Conservation (phyloP, 352 stramenopile species). For the Globisporangium cystogenes region DNA sequence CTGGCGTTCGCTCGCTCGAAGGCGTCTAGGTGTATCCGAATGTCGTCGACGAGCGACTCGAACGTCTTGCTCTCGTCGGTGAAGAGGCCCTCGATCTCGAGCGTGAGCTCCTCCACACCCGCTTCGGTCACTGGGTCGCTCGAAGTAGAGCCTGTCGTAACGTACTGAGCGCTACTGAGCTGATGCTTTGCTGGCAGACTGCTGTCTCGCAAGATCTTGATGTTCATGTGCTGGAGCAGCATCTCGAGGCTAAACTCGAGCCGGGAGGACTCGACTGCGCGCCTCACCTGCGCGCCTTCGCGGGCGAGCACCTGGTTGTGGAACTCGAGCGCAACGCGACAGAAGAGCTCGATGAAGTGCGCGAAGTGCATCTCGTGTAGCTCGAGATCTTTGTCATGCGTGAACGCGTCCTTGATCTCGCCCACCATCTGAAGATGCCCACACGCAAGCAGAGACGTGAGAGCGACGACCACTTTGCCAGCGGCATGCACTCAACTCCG, state of each 20-base stretch:
- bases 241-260: constrained; percentile 63
- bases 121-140: not conserved
- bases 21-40: constrained; percentile 20
- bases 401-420: constrained; percentile 12
- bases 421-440: constrained; percentile 8
- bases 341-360: constrained; percentile 67
- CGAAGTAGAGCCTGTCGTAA: not conserved
- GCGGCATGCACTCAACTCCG: not conserved
- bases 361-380: constrained; percentile 32
- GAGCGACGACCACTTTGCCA: constrained; percentile 9
- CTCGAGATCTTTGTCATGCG: constrained; percentile 1
- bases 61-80: constrained; percentile 14
- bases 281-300: constrained; percentile 47
- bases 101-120: constrained; percentile 6
- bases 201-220: constrained; percentile 23
- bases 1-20: constrained; percentile 10
- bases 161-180: not conserved
- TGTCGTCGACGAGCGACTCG: constrained; percentile 20
- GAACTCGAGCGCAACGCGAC: constrained; percentile 42
- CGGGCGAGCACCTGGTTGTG: constrained; percentile 37
- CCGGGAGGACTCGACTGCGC: constrained; percentile 45
- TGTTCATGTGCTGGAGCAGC: constrained; percentile 50
- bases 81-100: constrained; percentile 7
- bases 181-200: not conserved
- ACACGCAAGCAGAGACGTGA: not conserved